Evolutionary conservation across 192 early-diverging fungal species (phyloP).

Genomic region (Glomus cerebriforme): DNA sequence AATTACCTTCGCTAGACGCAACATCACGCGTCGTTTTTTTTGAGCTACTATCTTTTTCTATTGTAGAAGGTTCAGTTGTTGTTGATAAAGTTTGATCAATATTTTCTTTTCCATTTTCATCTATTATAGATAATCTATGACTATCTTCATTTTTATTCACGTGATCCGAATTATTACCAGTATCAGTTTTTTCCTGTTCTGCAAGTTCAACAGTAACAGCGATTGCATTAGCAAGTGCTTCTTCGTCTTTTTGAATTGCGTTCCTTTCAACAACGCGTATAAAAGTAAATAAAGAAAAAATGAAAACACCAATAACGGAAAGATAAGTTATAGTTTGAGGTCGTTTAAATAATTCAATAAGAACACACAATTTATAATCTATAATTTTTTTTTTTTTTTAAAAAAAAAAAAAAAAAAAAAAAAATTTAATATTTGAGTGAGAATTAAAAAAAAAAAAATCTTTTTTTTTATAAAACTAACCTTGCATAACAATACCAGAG

Average conservation of each 20-base stretch:
- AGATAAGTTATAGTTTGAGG: constrained; percentile 68
- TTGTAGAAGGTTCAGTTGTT: too few relatives aligned
- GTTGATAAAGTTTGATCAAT: neutral
- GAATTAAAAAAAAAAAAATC: too few relatives aligned
- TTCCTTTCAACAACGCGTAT: constrained; percentile 60
- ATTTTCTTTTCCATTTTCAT: neutral
- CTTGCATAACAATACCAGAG: constrained; percentile 55
- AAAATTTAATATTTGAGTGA: neutral
- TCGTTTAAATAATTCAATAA: constrained; percentile 67
- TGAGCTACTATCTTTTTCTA: neutral
- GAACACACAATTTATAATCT: constrained; percentile 73
- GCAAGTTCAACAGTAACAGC: neutral
- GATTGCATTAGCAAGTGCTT: neutral
- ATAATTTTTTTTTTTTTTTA: too few relatives aligned
- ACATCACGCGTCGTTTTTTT: neutral
- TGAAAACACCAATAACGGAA: constrained; percentile 54
- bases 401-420: neutral
- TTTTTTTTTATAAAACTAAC: constrained; percentile 20
- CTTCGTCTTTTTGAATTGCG: constrained; percentile 38
- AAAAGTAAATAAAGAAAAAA: constrained; percentile 59
- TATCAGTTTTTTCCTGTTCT: neutral
- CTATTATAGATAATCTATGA: neutral
- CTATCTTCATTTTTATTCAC: too few relatives aligned
- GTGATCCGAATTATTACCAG: too few relatives aligned
- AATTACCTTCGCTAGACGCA: neutral